Evolutionary conservation across 108 stramenopile genomes (phyloP).

Genomic region (Pseudonitzschia multistriata): DNA sequence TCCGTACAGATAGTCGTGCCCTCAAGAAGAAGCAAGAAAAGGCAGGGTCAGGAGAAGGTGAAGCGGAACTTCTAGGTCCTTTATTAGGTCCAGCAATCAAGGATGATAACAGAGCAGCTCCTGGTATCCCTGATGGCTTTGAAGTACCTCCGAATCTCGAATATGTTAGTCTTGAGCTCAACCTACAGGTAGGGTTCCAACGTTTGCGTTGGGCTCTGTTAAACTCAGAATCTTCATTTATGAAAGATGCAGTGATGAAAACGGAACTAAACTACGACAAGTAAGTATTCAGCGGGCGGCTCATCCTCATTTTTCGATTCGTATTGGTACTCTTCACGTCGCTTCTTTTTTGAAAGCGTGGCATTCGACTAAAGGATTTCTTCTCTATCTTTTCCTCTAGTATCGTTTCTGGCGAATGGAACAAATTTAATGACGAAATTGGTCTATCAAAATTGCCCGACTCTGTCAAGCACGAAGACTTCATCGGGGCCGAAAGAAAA

Average conservation of each 20-base stretch:
- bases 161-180: conserved; percentile 67
- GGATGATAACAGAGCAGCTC: conserved; percentile 55
- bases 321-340: background rate
- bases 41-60: conserved; percentile 37
- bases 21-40: conserved; percentile 49
- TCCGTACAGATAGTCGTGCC: conserved; percentile 55
- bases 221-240: conserved; percentile 48
- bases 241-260: conserved; percentile 52
- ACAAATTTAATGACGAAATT: conserved; percentile 51
- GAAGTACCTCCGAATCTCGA: conserved; percentile 60
- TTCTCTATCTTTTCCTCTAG: conserved; percentile 21
- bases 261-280: conserved; percentile 63
- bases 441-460: conserved; percentile 51
- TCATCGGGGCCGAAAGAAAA: conserved; percentile 55
- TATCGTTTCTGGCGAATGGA: conserved; percentile 61
- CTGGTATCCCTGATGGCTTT: conserved; percentile 47
- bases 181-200: conserved; percentile 72
- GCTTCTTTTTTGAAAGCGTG: background rate
- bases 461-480: conserved; percentile 40
- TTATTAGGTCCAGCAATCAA: conserved; percentile 66
- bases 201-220: conserved; percentile 74
- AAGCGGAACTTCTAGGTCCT: conserved; percentile 51
- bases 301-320: background rate
- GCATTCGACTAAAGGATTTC: background rate
- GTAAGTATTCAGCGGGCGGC: conserved; percentile 18